Evolutionary conservation across 75 land plant species (phyloP).

Genomic region (Cryptomeria japonica): DNA sequence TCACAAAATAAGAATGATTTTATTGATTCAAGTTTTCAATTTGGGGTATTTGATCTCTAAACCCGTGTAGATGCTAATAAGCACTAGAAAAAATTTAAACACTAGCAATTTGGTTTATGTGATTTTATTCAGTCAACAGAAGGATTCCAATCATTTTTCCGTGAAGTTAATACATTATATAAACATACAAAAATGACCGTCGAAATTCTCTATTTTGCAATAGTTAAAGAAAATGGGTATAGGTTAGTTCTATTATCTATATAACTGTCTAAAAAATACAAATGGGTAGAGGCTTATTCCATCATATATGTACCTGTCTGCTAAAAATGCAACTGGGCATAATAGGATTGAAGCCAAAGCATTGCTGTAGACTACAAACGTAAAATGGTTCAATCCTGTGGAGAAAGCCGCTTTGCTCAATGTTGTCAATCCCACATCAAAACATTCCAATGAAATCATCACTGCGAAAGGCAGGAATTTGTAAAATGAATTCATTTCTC

Average conservation of each 20-base stretch:
- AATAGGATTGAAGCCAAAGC: constrained; percentile 43
- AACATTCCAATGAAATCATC: constrained; percentile 27
- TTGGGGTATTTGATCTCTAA: neutral
- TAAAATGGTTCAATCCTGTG: constrained; percentile 30
- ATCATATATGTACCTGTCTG: constrained; percentile 31
- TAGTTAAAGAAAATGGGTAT: neutral
- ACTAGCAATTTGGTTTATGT: neutral
- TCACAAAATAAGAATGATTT: neutral
- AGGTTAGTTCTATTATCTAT: neutral
- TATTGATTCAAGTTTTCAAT: neutral
- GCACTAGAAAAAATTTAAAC: neutral
- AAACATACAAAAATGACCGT: neutral
- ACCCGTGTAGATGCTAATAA: neutral
- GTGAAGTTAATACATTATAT: neutral
- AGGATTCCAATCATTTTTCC: neutral
- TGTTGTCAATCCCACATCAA: constrained; percentile 25
- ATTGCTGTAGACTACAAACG: constrained; percentile 49
- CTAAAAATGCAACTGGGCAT: constrained; percentile 40
- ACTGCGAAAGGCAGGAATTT: constrained; percentile 17
- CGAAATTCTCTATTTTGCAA: neutral
- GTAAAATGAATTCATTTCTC: neutral
- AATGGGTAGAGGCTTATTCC: constrained; percentile 10
- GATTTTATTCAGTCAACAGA: neutral
- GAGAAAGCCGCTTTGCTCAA: constrained; percentile 48
- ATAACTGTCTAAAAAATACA: constrained; percentile 41